Percentiles rank a stretch among this genome's conserved stretches.
Evolutionary conservation across 305 asterid species (phyloP).

Genomic region (Solanum hybrid): DNA sequence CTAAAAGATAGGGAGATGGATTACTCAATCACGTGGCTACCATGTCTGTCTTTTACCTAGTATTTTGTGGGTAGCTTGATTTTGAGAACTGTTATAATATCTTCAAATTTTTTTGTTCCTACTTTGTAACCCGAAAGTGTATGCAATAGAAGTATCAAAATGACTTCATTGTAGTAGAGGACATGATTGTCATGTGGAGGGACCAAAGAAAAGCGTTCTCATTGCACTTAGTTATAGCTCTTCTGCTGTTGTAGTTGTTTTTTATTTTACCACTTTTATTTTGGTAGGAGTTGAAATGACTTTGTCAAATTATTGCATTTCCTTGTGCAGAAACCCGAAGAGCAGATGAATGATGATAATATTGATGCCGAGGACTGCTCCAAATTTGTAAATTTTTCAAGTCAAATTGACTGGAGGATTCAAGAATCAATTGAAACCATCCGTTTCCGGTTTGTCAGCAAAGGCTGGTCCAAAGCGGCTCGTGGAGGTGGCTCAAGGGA

Average conservation of each 20-base stretch:
- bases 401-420: conserved; percentile 47
- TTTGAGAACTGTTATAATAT: not conserved
- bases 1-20: not conserved
- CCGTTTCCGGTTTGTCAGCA: conserved; percentile 87
- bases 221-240: not conserved
- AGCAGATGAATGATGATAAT: conserved; percentile 35
- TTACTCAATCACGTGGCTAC: not conserved
- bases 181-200: not conserved
- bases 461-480: conserved; percentile 85
- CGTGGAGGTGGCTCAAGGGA: conserved; percentile 44
- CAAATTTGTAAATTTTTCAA: conserved; percentile 34
- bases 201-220: not conserved
- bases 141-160: not conserved
- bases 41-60: not conserved
- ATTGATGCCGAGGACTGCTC: conserved; percentile 73
- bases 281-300: not conserved
- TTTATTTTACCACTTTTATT: not conserved
- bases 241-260: not conserved
- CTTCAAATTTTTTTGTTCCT: not conserved
- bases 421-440: conserved; percentile 44
- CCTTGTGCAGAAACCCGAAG: conserved; percentile 44
- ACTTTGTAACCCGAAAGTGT: not conserved
- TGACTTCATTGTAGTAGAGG: not conserved
- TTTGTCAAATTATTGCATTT: conserved; percentile 13
- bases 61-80: not conserved